A percentile compares a stretch with the other conserved stretches of the same genome.
Conservation (phyloP, 768 basidiomycete species). For the Naganishia vishniacii region DNA sequence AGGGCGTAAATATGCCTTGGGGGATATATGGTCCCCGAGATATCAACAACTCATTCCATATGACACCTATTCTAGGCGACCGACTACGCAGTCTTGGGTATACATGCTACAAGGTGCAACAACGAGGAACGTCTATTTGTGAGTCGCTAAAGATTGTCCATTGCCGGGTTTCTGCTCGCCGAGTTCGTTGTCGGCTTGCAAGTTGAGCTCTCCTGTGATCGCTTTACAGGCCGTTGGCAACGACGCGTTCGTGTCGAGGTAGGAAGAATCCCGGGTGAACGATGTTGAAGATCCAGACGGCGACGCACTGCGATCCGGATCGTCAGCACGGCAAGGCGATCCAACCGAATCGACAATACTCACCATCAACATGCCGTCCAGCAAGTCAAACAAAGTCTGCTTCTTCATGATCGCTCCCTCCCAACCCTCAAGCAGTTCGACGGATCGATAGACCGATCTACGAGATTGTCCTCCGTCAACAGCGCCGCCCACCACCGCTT, state of each 20-base stretch:
- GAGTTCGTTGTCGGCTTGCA: neutral
- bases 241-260: conserved; percentile 2
- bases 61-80: no score
- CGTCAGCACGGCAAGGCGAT: neutral
- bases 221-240: no score
- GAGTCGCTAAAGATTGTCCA: no score
- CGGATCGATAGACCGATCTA: conserved; percentile 54
- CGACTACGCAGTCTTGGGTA: no score
- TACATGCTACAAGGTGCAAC: no score
- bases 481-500: no score
- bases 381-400: conserved; percentile 44
- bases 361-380: conserved; percentile 43
- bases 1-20: no score
- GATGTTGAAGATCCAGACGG: conserved; percentile 13
- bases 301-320: neutral
- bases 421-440: conserved; percentile 55
- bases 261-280: conserved; percentile 11
- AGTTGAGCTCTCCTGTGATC: no score
- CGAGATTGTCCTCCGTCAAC: neutral
- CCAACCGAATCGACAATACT: neutral
- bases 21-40: no score
- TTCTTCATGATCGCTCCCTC: conserved; percentile 54
- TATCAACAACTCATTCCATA: no score
- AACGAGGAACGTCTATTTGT: no score
- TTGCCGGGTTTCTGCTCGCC: no score